Conservation (phyloP, 768 basidiomycete genomes). For the Cantharellus anzutake region DNA sequence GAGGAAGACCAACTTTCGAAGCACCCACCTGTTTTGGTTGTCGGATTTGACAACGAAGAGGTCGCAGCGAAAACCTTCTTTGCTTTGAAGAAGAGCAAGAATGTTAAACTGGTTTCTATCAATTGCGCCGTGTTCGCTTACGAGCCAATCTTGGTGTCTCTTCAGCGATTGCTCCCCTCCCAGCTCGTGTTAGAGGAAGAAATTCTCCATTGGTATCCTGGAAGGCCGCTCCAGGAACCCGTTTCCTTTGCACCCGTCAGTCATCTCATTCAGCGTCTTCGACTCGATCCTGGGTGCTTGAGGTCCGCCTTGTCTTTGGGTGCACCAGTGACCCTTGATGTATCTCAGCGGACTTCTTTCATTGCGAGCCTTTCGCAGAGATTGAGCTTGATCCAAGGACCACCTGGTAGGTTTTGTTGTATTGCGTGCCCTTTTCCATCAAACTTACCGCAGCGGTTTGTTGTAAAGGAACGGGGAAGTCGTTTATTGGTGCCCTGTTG, state of each 20-base stretch:
- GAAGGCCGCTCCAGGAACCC: background rate
- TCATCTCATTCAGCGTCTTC: slow-evolving; percentile 16
- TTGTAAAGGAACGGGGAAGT: slow-evolving; percentile 47
- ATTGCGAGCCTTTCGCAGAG: slow-evolving; percentile 34
- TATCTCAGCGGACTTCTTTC: slow-evolving; percentile 27
- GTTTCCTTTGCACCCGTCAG: background rate
- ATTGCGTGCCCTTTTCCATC: background rate
- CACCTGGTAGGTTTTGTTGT: slow-evolving; percentile 32
- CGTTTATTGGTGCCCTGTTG: slow-evolving; percentile 48
- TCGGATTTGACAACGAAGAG: slow-evolving; percentile 31
- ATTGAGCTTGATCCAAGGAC: slow-evolving; percentile 49
- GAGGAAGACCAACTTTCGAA: slow-evolving; percentile 33
- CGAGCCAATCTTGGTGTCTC: slow-evolving; percentile 37
- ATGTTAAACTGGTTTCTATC: slow-evolving; percentile 33
- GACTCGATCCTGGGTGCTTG: slow-evolving; percentile 23
- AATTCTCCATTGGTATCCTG: background rate
- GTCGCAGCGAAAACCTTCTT: slow-evolving; percentile 22
- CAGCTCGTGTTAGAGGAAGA: slow-evolving; percentile 2
- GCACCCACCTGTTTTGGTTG: slow-evolving; percentile 29
- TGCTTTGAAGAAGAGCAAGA: slow-evolving; percentile 19
- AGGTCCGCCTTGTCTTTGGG: slow-evolving; percentile 2
- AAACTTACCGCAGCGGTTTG: background rate
- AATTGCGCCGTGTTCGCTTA: slow-evolving; percentile 44
- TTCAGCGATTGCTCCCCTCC: slow-evolving; percentile 34
- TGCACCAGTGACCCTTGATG: slow-evolving; percentile 28